Base-by-base conservation (phyloP, 371 early-diverging fungal genomes). In the Umbelopsis sp. region DNA sequence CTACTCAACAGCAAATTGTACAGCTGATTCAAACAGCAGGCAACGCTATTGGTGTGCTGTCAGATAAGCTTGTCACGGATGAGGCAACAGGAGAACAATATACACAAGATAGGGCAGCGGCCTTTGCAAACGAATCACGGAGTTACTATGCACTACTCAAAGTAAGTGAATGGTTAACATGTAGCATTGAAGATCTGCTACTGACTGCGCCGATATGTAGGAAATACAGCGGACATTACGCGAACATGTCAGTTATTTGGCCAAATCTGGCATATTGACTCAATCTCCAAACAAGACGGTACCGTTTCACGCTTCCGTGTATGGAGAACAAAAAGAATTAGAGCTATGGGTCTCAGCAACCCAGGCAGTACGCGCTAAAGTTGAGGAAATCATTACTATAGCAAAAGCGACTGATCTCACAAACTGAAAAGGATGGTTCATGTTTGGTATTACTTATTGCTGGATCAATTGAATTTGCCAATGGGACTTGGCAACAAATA, bases 141-240 rank as follows among this genome's bases (percentile, higher is more conserved):
- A 72, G 76, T 48, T 82, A 82, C 50, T 82, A 80, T 22, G 73
- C 79, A 8, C 70, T 82, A 18, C 75, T 82, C 46, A 82, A 82
- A 69, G 82, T 77, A 75, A 63, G 73, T 62, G 35, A 29, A 11
- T 8, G 1, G 3, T 20, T 16, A n/a, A 5, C 16, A 1, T n/a
- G 48, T 48, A 48, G 18, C 6, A 48, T 48, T 16, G 20, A 16
- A n/a, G 8, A 6, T 16, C 16, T 48, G 48, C 16, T 48, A 4
- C 48, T n/a, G 16, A 48, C 18, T 1, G 37, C 41, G 46, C 32
- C 14, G 48, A 62, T 41, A 22, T 53, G 14, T 72, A 82, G 82
- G 83, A 82, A 45, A 74, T 82, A 29, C 83, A 82, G 66, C 74
- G 76, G 20, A 65, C 80, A 11, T 48, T 82, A 51, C 70, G 80